Conservation (phyloP, 805 yeast genomes). For the Teunomyces barrocoloradensis region DNA sequence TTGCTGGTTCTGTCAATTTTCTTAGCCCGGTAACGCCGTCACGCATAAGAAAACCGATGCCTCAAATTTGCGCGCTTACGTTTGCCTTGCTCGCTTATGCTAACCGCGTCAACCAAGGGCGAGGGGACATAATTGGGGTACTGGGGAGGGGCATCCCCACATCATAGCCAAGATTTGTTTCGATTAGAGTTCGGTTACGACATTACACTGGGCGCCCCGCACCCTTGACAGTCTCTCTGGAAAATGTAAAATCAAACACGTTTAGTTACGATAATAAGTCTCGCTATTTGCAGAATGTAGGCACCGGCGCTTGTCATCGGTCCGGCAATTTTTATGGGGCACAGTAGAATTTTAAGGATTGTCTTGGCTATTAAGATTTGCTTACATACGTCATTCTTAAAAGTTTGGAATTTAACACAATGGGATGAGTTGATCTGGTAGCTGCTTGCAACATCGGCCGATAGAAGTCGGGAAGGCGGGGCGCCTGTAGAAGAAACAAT, state of each 20-base stretch:
- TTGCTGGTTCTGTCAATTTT: not conserved
- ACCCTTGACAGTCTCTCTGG: not conserved
- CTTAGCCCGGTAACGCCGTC: not conserved
- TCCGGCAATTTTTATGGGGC: too few species aligned
- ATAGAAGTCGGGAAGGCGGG: not conserved
- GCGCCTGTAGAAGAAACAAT: not conserved
- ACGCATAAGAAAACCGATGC: not conserved
- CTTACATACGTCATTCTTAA: too few species aligned
- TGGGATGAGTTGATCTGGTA: not conserved
- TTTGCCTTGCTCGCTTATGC: not conserved
- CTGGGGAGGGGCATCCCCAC: slow-evolving; percentile 2
- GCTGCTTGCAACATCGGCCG: not conserved
- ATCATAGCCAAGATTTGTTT: not conserved
- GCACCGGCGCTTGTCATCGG: too few species aligned
- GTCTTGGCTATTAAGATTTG: too few species aligned
- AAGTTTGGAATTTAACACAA: not conserved
- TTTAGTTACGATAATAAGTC: not conserved
- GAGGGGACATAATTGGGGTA: not conserved
- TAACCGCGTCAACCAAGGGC: not conserved
- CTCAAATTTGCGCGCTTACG: not conserved
- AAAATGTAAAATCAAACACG: not conserved
- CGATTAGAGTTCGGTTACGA: not conserved
- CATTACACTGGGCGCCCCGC: not conserved
- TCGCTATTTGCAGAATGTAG: not conserved
- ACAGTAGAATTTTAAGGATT: too few species aligned